Percentiles rank a stretch among this genome's conserved stretches.
Conservation (phyloP, 352 stramenopile species). For the Thalassiosira sp. region DNA sequence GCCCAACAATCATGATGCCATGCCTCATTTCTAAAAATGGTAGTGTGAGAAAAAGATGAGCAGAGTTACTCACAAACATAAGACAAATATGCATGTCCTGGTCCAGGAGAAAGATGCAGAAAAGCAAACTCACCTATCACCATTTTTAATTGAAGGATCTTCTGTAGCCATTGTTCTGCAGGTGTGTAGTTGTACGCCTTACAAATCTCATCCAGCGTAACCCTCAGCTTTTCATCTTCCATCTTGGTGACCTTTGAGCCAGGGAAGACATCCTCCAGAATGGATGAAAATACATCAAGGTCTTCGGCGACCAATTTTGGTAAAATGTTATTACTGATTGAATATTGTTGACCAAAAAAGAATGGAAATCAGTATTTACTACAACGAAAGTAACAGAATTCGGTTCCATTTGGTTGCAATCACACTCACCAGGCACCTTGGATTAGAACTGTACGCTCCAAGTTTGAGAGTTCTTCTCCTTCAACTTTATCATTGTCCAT, state of each 20-base stretch:
- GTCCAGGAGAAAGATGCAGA: too few species aligned
- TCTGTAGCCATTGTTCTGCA: constrained; percentile 94
- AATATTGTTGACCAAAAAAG: too few species aligned
- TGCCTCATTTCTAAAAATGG: constrained; percentile 86
- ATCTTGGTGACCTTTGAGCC: constrained; percentile 82
- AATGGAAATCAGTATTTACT: too few species aligned
- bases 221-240: constrained; percentile 88
- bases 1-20: constrained; percentile 98
- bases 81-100: too few species aligned
- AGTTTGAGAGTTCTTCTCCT: constrained; percentile 60
- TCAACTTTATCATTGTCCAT: constrained; percentile 71
- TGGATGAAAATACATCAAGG: constrained; percentile 93
- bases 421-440: constrained; percentile 97
- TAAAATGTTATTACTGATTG: constrained; percentile 98
- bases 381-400: too few species aligned
- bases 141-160: constrained; percentile 98
- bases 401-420: too few species aligned
- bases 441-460: constrained; percentile 94
- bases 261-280: constrained; percentile 97
- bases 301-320: constrained; percentile 99
- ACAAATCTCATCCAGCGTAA: constrained; percentile 91
- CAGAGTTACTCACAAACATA: too few species aligned
- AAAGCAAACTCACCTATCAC: too few species aligned
- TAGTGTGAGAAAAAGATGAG: too few species aligned
- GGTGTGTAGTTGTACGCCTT: constrained; percentile 87